Evolutionary conservation across 192 early-diverging fungal genomes (phyloP).

Genomic region (Coemansia sp.): DNA sequence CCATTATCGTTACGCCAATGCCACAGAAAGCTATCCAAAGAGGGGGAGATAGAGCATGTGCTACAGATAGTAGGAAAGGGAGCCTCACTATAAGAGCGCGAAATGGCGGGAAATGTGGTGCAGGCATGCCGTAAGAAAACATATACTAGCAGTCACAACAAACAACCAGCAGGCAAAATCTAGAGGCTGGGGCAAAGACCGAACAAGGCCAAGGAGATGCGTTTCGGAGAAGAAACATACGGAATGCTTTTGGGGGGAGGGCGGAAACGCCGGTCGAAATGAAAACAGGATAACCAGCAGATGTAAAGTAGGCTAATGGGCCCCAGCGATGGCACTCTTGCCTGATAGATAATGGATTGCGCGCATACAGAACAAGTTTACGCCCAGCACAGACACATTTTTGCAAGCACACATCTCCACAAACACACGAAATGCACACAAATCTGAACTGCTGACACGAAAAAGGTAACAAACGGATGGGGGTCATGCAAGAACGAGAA

Average conservation of each 20-base stretch:
- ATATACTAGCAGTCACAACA: neutral
- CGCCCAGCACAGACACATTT: neutral
- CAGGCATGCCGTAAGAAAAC: neutral
- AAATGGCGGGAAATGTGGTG: neutral
- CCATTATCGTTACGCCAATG: neutral
- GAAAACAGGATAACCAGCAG: neutral
- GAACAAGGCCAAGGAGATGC: no score
- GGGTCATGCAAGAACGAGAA: slow-evolving; percentile 2
- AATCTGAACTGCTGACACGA: neutral
- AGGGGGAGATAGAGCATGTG: neutral
- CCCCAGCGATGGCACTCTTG: no score
- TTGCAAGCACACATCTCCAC: neutral
- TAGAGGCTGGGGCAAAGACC: no score
- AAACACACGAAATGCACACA: neutral
- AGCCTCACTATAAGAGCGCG: neutral
- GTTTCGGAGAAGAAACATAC: no score
- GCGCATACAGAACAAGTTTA: neutral
- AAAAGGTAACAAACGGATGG: neutral
- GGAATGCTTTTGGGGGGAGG: no score
- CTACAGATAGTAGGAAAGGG: neutral
- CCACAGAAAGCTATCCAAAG: neutral
- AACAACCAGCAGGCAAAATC: neutral
- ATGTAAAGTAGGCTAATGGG: no score
- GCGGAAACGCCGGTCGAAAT: neutral
- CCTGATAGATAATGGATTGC: no score